Evolutionary conservation across 441 rosid genomes (phyloP), one percentile per base, ranked within the genome.

Genomic region (Bocquillonia castaneifolia): DNA sequence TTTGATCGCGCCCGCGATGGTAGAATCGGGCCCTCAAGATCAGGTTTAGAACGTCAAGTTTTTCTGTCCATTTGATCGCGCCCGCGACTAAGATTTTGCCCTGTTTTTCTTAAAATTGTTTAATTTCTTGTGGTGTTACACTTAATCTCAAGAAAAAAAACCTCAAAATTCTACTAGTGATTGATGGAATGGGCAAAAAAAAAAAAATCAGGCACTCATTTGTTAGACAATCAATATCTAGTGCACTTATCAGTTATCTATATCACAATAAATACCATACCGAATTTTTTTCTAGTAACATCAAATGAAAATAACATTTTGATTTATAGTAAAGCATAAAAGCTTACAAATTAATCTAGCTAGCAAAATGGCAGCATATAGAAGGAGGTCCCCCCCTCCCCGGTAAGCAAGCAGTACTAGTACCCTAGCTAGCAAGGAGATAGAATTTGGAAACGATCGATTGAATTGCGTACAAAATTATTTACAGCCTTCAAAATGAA

Each of bases 301-400:
- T 36, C 53, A 59, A 29, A 17, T 14, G 72, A 73, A 62, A 69
- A 65, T 20, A 28, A 59, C 73, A 47, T 50, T 63, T 25, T 37
- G 58, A 58, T 36, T 29, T 34, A 44, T 54, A 53, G 40, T n/a
- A 4, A 9, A 10, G 23, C 22, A 36, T 0, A 14, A 63, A 34
- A 65, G 15, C 28, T 6, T 20, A 37, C 0, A 15, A n/a, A 29
- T 25, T 26, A 5, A 28, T 55, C 5, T 28, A 26, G 29, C 13
- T 3, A 12, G 32, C 12, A 10, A 31, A 22, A 22, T n/a, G 51
- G 58, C 63, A 69, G 55, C 56, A 25, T 39, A 51, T 52, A 2
- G 13, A n/a, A 45, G 28, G 66, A 69, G 77, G 77, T 55, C 77
- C 80, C 77, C 60, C 52, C 60, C 18, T 42, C 18, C 54, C 29